Evolutionary conservation across 371 early-diverging fungal species (phyloP).

Genomic region (Lichtheimia ramosa): DNA sequence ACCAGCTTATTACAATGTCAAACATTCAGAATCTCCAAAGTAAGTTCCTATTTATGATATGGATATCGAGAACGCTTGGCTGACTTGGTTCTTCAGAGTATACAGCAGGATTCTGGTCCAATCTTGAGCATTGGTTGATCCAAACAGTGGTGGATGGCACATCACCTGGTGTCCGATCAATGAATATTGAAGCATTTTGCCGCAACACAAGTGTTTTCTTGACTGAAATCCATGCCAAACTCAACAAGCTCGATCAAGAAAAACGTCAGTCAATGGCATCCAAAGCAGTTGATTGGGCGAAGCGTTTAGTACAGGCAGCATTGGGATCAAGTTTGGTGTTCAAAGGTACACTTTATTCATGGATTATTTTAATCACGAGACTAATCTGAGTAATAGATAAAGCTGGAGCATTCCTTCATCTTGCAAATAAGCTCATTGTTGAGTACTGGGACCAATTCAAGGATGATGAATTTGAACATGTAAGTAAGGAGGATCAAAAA

Average conservation of each 20-base stretch:
- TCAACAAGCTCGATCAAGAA: not conserved
- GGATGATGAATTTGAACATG: not conserved
- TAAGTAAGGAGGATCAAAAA: not conserved
- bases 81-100: not conserved
- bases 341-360: conserved; percentile 18
- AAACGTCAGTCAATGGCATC: not conserved
- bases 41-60: not conserved
- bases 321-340: conserved; percentile 32
- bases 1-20: conserved; percentile 24
- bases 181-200: conserved; percentile 30
- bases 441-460: conserved; percentile 4
- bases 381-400: conserved; percentile 6
- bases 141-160: conserved; percentile 34
- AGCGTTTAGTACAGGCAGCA: conserved; percentile 25
- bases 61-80: too few species aligned
- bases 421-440: conserved; percentile 10
- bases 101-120: conserved; percentile 15
- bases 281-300: conserved; percentile 13
- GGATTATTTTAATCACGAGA: too few species aligned
- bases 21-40: conserved; percentile 23
- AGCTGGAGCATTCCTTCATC: conserved; percentile 5
- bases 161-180: not conserved
- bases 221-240: conserved; percentile 15
- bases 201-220: conserved; percentile 23
- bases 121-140: conserved; percentile 22